Percentiles rank a stretch among this genome's conserved stretches.
These are phyloP conservation scores for Juglanconis juglandina DNA, from an alignment of 2,329 filamentous ascomycete genomes.

Conservation along the genomic window DNA sequence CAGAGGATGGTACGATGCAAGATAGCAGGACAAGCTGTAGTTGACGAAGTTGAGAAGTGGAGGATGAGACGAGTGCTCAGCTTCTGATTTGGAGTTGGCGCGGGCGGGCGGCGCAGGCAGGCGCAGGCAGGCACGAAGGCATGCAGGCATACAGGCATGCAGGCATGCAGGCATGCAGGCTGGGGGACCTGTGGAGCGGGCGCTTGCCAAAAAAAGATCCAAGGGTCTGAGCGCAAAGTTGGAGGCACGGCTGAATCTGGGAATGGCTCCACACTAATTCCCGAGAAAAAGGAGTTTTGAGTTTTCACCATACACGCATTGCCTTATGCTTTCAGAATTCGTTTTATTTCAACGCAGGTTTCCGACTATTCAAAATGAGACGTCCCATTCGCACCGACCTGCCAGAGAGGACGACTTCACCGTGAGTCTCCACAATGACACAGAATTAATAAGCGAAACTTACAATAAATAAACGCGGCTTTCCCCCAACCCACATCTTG, in stretches of 20 bases:
- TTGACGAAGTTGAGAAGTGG: background rate
- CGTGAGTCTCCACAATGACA: background rate
- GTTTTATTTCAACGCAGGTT: background rate
- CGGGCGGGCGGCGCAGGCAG: background rate
- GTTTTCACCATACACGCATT: no score
- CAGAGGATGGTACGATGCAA: background rate
- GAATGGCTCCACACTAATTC: no score
- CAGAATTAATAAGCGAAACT: background rate
- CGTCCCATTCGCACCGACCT: background rate
- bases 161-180: background rate
- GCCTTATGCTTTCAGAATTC: background rate
- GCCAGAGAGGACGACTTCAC: background rate
- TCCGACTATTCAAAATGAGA: background rate
- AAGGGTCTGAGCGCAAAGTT: no score
- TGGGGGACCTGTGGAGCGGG: background rate
- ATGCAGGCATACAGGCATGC: background rate
- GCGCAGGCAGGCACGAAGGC: background rate
- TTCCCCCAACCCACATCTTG: background rate
- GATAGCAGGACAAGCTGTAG: background rate
- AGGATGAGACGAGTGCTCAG: background rate
- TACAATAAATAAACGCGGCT: background rate
- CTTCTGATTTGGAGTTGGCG: constrained; percentile 4
- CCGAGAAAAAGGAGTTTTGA: no score
- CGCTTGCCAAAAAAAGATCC: background rate
- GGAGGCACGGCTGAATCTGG: no score